Evolutionary conservation across 345 rosid species (phyloP).

Genomic region (Lumnitzera racemosa): DNA sequence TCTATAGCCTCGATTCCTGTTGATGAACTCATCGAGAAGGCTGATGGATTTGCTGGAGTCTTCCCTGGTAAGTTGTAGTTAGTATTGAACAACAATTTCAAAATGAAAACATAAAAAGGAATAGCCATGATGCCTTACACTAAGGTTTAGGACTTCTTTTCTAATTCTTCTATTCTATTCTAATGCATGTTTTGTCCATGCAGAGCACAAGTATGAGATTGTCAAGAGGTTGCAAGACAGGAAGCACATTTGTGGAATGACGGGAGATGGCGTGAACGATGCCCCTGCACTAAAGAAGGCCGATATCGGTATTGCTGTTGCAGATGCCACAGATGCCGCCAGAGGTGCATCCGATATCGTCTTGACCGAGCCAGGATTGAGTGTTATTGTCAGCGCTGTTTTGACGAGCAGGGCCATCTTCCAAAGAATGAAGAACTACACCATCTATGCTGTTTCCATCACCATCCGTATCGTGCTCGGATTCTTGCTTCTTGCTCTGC

Average conservation of each 20-base stretch:
- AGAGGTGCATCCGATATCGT: slow-evolving; percentile 80
- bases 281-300: slow-evolving; percentile 83
- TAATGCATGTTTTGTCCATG: background rate
- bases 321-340: slow-evolving; percentile 79
- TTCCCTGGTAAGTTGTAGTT: slow-evolving; percentile 51
- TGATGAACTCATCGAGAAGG: slow-evolving; percentile 70
- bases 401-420: slow-evolving; percentile 78
- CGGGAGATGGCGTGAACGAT: slow-evolving; percentile 83
- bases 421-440: slow-evolving; percentile 94
- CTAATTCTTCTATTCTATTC: background rate
- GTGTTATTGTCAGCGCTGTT: slow-evolving; percentile 70
- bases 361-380: slow-evolving; percentile 70
- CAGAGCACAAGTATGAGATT: slow-evolving; percentile 77
- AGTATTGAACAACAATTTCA: background rate
- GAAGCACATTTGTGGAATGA: slow-evolving; percentile 82
- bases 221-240: slow-evolving; percentile 68
- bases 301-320: slow-evolving; percentile 79
- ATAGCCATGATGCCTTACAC: no score
- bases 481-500: slow-evolving; percentile 63
- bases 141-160: background rate
- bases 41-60: slow-evolving; percentile 86
- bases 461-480: slow-evolving; percentile 81
- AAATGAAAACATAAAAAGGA: background rate
- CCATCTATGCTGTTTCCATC: slow-evolving; percentile 80
- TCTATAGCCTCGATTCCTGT: slow-evolving; percentile 44